Base-by-base conservation (phyloP, 495 filamentous ascomycete genomes). In the Neurospora sp. region DNA sequence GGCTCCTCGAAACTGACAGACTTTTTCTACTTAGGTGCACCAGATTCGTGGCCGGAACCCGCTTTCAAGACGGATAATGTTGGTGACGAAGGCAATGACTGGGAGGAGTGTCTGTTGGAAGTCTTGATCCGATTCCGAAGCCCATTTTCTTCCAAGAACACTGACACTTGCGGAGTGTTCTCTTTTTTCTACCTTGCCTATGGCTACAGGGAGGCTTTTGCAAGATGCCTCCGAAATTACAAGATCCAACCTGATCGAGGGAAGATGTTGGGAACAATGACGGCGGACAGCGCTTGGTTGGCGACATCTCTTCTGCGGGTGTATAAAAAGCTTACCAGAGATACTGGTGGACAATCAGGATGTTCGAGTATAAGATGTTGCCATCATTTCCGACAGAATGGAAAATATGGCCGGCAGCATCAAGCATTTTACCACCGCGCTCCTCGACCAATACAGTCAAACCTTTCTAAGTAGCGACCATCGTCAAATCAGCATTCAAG, bases 281-380 rank as follows among this genome's bases (percentile, higher is more conserved):
- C 1, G 44, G 44, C 0, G 3, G 0, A 1, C 0, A 20, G 44
- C 44, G 44, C 7, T 9, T 10, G 44, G 44, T 20, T 45, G 44
- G 44, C 0, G 8, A 45, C 0, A 45, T 20, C 6, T 40, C 39
- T n/a, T n/a, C n/a, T n/a, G n/a, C n/a, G n/a, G n/a, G n/a, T n/a
- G n/a, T n/a, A n/a, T n/a, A n/a, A n/a, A n/a, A n/a, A n/a, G n/a
- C n/a, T n/a, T n/a, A n/a, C n/a, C n/a, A n/a, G n/a, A n/a, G n/a
- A n/a, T n/a, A n/a, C 27, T 4, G n/a, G 8, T 20, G n/a, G 44
- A 8, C n/a, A 0, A 0, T 0, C 17, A n/a, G 44, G 17, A 45
- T 0, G 3, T 0, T 20, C 44, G 0, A 45, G 17, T 45, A 20
- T 20, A 45, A 45, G 44, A 45, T 0, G 17, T 8, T 20, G 3